Conservation (phyloP, 2,329 filamentous ascomycete genomes). For the Tolypocladium ophioglossoides region DNA sequence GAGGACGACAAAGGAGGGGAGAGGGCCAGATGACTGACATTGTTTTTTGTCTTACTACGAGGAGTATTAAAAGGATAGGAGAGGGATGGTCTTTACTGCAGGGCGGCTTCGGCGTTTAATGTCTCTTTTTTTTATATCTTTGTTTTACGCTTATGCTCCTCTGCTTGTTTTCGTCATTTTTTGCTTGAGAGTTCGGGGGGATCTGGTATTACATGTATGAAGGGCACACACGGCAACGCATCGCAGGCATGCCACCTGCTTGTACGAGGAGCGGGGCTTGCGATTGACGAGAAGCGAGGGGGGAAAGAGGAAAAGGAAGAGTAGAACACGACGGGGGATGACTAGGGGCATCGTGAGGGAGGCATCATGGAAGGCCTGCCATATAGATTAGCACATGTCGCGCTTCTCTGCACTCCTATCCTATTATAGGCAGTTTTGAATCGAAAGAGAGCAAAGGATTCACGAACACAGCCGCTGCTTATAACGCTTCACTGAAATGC, state of each 20-base stretch:
- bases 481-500: not conserved
- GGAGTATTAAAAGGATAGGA: conserved; percentile 4
- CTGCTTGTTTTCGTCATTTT: not conserved
- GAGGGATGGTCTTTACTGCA: not conserved
- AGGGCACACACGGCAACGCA: not conserved
- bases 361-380: not conserved
- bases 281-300: conserved; percentile 1
- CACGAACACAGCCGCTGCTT: not conserved
- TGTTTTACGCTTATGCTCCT: not conserved
- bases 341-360: not conserved
- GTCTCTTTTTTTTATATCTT: not conserved
- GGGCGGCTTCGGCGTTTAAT: conserved; percentile 1
- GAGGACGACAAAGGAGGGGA: not conserved
- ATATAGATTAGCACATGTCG: not conserved
- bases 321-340: not conserved
- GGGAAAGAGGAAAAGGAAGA: too few species aligned
- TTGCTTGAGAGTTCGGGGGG: not conserved
- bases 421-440: not conserved
- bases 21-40: conserved; percentile 4
- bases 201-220: conserved; percentile 1
- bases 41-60: conserved; percentile 3
- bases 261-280: conserved; percentile 3
- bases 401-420: not conserved
- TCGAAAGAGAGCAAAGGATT: not conserved
- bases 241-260: not conserved